A percentile compares a stretch with the other conserved stretches of the same genome.
phyloP scores from a whole-genome alignment of 129 eudicot genomes.

The Ambrosia trifida region DNA sequence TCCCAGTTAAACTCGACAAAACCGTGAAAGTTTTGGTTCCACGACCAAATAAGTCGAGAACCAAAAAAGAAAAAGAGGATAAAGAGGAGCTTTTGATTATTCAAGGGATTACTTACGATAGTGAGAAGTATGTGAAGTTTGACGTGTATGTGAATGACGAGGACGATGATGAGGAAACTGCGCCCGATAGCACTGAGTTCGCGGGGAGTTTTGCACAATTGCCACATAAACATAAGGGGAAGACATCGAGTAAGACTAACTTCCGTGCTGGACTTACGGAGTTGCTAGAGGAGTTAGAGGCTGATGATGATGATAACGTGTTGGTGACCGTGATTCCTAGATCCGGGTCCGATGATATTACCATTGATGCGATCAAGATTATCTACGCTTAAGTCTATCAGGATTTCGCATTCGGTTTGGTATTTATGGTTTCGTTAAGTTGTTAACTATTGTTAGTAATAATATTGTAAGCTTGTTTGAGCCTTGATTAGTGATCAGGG shows the following conservation, averaged over 20 bases:
- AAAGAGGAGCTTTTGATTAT: constrained; percentile 54
- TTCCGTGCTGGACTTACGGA: constrained; percentile 57
- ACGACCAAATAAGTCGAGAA: constrained; percentile 49
- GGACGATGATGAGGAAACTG: constrained; percentile 51
- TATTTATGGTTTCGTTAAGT: neutral
- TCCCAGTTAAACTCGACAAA: constrained; percentile 50
- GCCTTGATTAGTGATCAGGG: constrained; percentile 7
- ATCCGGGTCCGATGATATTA: constrained; percentile 40
- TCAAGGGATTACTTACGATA: constrained; percentile 47
- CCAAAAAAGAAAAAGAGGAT: constrained; percentile 45
- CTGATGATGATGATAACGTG: constrained; percentile 52
- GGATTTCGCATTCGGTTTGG: neutral
- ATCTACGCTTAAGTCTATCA: constrained; percentile 24
- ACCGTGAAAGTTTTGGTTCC: constrained; percentile 42
- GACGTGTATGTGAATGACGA: constrained; percentile 64
- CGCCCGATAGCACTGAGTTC: constrained; percentile 59
- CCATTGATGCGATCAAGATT: constrained; percentile 52
- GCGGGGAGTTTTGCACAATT: constrained; percentile 59
- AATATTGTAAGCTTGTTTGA: neutral
- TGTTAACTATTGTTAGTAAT: neutral
- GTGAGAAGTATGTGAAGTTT: constrained; percentile 48
- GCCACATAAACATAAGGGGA: constrained; percentile 43
- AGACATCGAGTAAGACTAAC: constrained; percentile 36
- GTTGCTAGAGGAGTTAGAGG: constrained; percentile 56
- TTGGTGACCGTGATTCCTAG: constrained; percentile 55